Conservation (phyloP, 2,329 filamentous ascomycete species). For the Xylaria hypoxylon region DNA sequence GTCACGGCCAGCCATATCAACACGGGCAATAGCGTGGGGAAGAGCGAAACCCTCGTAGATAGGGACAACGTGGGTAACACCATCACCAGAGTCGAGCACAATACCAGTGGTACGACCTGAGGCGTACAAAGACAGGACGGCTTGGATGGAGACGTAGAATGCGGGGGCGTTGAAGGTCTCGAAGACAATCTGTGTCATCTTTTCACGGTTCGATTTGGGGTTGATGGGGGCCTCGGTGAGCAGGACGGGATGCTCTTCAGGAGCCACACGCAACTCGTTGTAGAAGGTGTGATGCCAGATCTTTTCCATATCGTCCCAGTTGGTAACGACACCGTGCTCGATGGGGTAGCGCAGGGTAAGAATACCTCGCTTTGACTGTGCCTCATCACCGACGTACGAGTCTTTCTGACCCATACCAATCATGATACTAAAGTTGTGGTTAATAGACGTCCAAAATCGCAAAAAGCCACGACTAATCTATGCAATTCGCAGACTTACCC, state of each 20-base stretch:
- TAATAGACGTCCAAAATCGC: constrained; percentile 18
- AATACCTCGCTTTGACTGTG: constrained; percentile 99
- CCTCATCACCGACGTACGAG: constrained; percentile 99
- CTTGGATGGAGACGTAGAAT: constrained; percentile 99
- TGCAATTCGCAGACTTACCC: constrained; percentile 74
- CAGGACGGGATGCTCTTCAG: constrained; percentile 99
- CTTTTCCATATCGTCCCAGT: constrained; percentile 99
- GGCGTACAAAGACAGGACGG: constrained; percentile 98
- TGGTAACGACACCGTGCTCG: constrained; percentile 99
- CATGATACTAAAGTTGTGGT: constrained; percentile 82
- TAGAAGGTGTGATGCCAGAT: constrained; percentile 99
- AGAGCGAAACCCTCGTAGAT: constrained; percentile 99
- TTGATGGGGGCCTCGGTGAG: constrained; percentile 99
- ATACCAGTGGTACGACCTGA: constrained; percentile 99
- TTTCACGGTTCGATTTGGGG: constrained; percentile 99
- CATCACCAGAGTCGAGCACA: constrained; percentile 99
- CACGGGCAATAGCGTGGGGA: constrained; percentile 99
- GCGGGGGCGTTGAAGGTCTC: constrained; percentile 99
- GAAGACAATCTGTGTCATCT: constrained; percentile 99
- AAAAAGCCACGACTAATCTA: constrained; percentile 3
- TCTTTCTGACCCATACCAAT: constrained; percentile 99
- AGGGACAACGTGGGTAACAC: constrained; percentile 99
- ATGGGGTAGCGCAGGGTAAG: constrained; percentile 99
- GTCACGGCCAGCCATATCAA: constrained; percentile 99
- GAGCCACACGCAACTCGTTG: constrained; percentile 99